A percentile compares a stretch with the other conserved stretches of the same genome.
phyloP scores from a whole-genome alignment of 192 early-diverging fungal genomes.

The Obelidium mucronatum region DNA sequence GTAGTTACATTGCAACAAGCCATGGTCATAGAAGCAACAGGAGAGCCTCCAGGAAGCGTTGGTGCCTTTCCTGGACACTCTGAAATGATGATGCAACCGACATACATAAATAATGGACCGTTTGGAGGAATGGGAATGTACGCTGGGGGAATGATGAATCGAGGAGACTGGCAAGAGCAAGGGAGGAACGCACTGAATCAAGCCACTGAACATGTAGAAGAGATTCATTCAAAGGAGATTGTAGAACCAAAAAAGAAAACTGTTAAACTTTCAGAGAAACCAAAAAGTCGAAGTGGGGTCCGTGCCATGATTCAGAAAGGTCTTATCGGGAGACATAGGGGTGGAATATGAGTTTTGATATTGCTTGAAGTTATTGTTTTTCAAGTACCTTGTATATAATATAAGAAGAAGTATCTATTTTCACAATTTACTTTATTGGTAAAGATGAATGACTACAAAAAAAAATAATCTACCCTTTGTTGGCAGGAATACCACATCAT shows the following conservation, averaged over 20 bases:
- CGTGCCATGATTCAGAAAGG: constrained; percentile 27
- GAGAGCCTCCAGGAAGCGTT: constrained; percentile 19
- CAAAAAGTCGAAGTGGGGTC: neutral
- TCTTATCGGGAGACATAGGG: constrained; percentile 9
- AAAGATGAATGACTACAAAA: too few relatives aligned
- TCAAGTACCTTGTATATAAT: too few relatives aligned
- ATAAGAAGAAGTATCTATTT: too few relatives aligned
- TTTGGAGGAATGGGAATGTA: neutral
- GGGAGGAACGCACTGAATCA: neutral
- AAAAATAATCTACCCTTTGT: too few relatives aligned
- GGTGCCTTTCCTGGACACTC: neutral
- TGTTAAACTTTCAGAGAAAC: constrained; percentile 3
- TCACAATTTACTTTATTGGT: too few relatives aligned
- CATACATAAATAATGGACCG: neutral
- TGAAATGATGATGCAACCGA: neutral
- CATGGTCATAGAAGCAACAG: constrained; percentile 36
- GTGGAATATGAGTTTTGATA: neutral
- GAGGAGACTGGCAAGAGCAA: too few relatives aligned
- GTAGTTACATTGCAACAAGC: constrained; percentile 30
- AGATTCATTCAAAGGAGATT: neutral
- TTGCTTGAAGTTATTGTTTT: neutral
- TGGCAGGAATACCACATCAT: too few relatives aligned
- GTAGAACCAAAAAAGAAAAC: neutral
- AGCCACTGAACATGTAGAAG: neutral
- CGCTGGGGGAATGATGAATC: neutral